These are phyloP conservation scores for Aspergillus versicolor DNA, from an alignment of 2,329 filamentous ascomycete genomes.

Conservation along the genomic window DNA sequence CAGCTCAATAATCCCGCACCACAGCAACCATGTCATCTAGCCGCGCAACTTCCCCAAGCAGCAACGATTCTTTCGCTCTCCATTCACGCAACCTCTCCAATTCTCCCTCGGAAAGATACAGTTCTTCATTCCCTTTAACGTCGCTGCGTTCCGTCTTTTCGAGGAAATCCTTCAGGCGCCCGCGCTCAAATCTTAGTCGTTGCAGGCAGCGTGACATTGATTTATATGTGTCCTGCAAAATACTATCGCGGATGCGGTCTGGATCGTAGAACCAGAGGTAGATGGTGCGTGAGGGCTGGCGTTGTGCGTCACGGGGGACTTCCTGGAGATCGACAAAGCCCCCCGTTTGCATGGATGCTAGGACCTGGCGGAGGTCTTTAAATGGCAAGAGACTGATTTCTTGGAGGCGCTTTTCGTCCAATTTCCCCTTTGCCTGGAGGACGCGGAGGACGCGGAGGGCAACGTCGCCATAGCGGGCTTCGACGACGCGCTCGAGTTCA, in stretches of 20 bases:
- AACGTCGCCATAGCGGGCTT: constrained; percentile 71
- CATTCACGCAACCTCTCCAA: constrained; percentile 66
- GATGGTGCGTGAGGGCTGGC: constrained; percentile 77
- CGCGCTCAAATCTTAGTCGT: constrained; percentile 73
- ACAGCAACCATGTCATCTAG: constrained; percentile 83
- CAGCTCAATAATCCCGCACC: constrained; percentile 69
- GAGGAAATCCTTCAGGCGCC: constrained; percentile 69
- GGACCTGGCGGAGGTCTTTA: constrained; percentile 77
- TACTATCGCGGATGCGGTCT: constrained; percentile 65
- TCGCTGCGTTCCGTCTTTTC: constrained; percentile 82
- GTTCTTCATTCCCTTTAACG: constrained; percentile 78
- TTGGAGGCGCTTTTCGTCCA: constrained; percentile 90
- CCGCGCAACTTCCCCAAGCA: constrained; percentile 75
- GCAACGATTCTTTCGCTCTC: constrained; percentile 63
- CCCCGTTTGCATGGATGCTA: constrained; percentile 80
- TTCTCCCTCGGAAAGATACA: constrained; percentile 73
- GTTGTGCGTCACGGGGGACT: constrained; percentile 81
- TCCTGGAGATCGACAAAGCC: constrained; percentile 92
- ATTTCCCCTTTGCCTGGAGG: constrained; percentile 79
- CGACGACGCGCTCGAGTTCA: constrained; percentile 79
- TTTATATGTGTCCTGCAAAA: constrained; percentile 84
- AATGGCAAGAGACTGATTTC: constrained; percentile 80
- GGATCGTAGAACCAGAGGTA: constrained; percentile 92
- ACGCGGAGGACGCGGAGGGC: constrained; percentile 84
- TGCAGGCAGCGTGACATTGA: constrained; percentile 83